Conservation (phyloP, 2,329 filamentous ascomycete genomes). For the Tolypocladium nubicola region DNA sequence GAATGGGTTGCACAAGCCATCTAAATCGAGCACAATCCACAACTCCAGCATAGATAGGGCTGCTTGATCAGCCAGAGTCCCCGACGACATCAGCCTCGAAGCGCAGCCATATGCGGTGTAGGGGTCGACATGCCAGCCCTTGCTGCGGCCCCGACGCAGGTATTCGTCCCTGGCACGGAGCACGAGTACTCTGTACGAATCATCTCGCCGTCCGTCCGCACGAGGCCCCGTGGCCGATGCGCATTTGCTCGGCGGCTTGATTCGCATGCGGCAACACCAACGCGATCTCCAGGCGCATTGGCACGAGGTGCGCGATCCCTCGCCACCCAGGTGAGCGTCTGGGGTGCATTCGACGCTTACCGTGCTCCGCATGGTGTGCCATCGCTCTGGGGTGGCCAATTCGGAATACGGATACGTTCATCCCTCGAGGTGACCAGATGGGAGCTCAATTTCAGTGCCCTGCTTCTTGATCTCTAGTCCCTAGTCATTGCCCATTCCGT, state of each 20-base stretch:
- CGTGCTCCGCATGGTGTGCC: not conserved
- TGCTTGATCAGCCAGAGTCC: too few relatives aligned
- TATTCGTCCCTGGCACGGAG: not conserved
- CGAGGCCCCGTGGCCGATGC: not conserved
- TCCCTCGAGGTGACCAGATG: too few relatives aligned
- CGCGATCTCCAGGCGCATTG: not conserved
- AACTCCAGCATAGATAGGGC: too few relatives aligned
- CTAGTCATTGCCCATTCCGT: not conserved
- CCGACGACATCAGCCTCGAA: too few relatives aligned
- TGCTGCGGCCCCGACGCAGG: not conserved
- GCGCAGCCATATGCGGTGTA: not conserved
- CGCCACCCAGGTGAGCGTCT: not conserved
- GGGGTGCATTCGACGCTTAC: not conserved
- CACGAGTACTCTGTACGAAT: not conserved
- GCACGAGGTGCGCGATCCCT: too few relatives aligned
- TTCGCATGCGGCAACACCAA: not conserved
- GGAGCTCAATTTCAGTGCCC: not conserved
- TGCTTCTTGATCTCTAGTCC: not conserved
- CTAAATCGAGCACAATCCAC: too few relatives aligned
- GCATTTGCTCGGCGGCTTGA: not conserved
- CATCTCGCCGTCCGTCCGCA: not conserved
- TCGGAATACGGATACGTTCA: too few relatives aligned
- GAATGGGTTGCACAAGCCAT: too few relatives aligned
- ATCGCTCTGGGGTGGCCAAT: not conserved
- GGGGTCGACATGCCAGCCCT: not conserved